Evolutionary conservation across 768 basidiomycete genomes (phyloP), one percentile per base, ranked within the genome.

Genomic region (Boletus huronensis): DNA sequence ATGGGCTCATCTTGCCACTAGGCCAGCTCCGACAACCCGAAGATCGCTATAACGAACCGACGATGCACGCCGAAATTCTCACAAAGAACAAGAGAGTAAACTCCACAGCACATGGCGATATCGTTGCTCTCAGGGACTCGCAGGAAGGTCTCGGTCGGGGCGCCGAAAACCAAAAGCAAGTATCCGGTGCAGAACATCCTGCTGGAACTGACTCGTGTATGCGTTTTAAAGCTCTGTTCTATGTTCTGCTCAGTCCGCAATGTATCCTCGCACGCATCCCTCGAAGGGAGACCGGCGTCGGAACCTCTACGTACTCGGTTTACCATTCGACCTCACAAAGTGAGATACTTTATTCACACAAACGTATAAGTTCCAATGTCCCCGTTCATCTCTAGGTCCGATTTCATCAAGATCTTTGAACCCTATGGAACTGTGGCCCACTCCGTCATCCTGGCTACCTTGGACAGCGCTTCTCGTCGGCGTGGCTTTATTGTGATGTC

Each of bases 401-500:
- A 89, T 56, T 85, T 89, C 60, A 66, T 77, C 25, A 74, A 76
- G 36, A 60, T 86, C 5, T 92, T 88, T 62, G 78, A 82, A 48
- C 79, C 74, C 14, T 84, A 80, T 59, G 90, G 90, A 31, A 79
- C 73, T 9, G 87, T 92, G 16, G 73, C 79, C 1, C 90, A 92
- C 65, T 85, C 83, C 21, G 90, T 92, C 23, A 89, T 92, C 48
- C 77, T 92, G 19, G 90, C 89, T 2, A 92, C 90, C 6, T 82
- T 90, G 36, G 90, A 92, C 63, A 89, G 87, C 60, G 84, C 88
- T 39, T 91, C 90, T 35, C 82, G 90, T 48, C 82, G 90, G 46
- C 86, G 90, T 36, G 90, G 90, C 2, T 92, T 92, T 65, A 75
- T 92, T 29, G 90, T 92, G 23, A 91, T 92, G 88, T 82, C 82